Conservation (phyloP, 2,329 filamentous ascomycete species). For the Tolypocladium guangdongense region DNA sequence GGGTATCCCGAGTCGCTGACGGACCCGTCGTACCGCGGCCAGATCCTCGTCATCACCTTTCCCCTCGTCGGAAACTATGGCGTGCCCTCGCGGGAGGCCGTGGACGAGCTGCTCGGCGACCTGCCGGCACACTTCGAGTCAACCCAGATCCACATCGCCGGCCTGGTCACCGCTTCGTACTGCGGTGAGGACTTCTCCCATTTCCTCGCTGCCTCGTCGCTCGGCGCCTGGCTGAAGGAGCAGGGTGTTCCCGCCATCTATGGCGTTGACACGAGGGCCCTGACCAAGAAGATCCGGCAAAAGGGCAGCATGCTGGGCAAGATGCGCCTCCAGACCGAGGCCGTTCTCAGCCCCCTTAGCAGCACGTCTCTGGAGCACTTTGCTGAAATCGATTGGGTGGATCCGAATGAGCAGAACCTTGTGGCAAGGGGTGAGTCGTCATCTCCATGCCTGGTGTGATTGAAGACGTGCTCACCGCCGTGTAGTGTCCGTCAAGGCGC, state of each 20-base stretch:
- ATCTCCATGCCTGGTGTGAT: conserved; percentile 3
- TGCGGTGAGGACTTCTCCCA: conserved; percentile 93
- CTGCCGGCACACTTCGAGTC: conserved; percentile 92
- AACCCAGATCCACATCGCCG: conserved; percentile 83
- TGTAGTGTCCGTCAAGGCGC: conserved; percentile 77
- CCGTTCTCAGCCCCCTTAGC: conserved; percentile 21
- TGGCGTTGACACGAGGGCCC: conserved; percentile 82
- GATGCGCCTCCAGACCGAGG: conserved; percentile 58
- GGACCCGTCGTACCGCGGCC: conserved; percentile 77
- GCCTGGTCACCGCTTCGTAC: conserved; percentile 83
- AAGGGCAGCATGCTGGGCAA: conserved; percentile 95
- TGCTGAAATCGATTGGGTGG: conserved; percentile 75
- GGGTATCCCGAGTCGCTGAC: conserved; percentile 93
- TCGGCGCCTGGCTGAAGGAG: conserved; percentile 93
- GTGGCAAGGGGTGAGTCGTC: conserved; percentile 76
- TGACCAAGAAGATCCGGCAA: conserved; percentile 90
- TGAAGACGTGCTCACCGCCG: conserved; percentile 4
- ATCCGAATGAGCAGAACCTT: conserved; percentile 88
- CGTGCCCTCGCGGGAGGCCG: conserved; percentile 75
- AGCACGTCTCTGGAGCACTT: conserved; percentile 39
- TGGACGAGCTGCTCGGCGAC: conserved; percentile 75
- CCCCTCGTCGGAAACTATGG: conserved; percentile 96
- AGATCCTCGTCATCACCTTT: conserved; percentile 95
- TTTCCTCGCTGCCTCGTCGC: conserved; percentile 78
- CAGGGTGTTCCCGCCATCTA: conserved; percentile 90